Percentiles rank a stretch among this genome's conserved stretches.
Evolutionary conservation across 441 rosid genomes (phyloP).

Genomic region (Codiaeum variegatum): DNA sequence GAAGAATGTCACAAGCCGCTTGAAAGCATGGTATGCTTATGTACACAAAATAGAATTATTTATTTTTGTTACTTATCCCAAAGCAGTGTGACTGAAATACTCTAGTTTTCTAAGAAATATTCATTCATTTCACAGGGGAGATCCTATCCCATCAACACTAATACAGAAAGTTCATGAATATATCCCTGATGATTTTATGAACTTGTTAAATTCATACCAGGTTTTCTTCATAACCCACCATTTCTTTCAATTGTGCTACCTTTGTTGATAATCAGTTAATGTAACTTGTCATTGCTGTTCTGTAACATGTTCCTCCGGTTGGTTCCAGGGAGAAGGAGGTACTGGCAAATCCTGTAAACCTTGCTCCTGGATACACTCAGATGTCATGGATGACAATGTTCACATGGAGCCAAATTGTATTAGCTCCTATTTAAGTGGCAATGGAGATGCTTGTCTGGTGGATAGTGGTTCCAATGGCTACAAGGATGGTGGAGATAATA

Average conservation of each 20-base stretch:
- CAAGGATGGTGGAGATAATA: constrained; percentile 25
- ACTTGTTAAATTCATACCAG: constrained; percentile 51
- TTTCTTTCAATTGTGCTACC: not conserved
- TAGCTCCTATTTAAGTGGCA: constrained; percentile 21
- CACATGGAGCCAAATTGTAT: constrained; percentile 55
- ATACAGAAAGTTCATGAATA: constrained; percentile 70
- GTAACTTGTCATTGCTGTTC: constrained; percentile 9
- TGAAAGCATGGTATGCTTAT: constrained; percentile 59
- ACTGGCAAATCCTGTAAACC: constrained; percentile 38
- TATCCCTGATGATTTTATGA: constrained; percentile 66
- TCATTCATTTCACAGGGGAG: constrained; percentile 58
- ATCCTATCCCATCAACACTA: constrained; percentile 66
- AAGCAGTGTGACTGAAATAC: not conserved
- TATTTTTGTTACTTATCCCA: not conserved
- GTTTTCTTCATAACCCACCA: constrained; percentile 33
- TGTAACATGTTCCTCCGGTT: constrained; percentile 18
- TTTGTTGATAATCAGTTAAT: not conserved
- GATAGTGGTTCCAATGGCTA: constrained; percentile 31
- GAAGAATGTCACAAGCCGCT: constrained; percentile 47
- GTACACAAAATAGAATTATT: not conserved
- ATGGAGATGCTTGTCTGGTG: constrained; percentile 16
- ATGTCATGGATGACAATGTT: constrained; percentile 92
- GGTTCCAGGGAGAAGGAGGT: constrained; percentile 47
- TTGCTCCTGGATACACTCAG: constrained; percentile 87
- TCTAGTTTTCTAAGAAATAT: constrained; percentile 13